A percentile compares a stretch with the other conserved stretches of the same genome.
These are phyloP conservation scores for Entomortierella chlamydospora DNA, from an alignment of 192 early-diverging fungal species.

Conservation along the genomic window DNA sequence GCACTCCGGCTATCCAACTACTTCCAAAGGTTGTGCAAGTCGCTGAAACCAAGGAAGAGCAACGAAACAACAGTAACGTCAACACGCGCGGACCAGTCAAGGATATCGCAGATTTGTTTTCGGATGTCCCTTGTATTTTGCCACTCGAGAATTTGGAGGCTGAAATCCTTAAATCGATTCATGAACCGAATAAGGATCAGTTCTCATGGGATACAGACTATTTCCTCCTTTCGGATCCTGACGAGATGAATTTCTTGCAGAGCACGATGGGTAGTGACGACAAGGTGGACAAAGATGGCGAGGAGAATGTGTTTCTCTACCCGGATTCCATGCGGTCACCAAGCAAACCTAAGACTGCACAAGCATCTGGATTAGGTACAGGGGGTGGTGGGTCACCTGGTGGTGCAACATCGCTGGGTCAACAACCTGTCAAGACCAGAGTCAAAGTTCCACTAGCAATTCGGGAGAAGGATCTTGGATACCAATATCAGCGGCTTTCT, in stretches of 20 bases:
- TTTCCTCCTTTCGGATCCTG: constrained; percentile 66
- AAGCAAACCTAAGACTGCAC: not conserved
- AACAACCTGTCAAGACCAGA: constrained; percentile 30
- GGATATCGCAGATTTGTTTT: constrained; percentile 65
- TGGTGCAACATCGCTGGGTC: constrained; percentile 21
- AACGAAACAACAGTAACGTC: constrained; percentile 50
- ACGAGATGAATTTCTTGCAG: constrained; percentile 70
- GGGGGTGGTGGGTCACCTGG: not conserved
- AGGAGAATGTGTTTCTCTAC: constrained; percentile 47
- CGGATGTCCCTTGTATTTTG: constrained; percentile 57
- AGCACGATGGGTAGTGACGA: constrained; percentile 30
- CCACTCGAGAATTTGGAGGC: constrained; percentile 62
- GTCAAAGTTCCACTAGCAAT: constrained; percentile 61
- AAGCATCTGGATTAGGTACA: constrained; percentile 2
- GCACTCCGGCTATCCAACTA: constrained; percentile 65
- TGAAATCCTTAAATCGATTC: constrained; percentile 53
- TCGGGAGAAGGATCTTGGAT: constrained; percentile 68
- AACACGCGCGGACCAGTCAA: constrained; percentile 15
- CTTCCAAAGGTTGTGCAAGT: constrained; percentile 61
- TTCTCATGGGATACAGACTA: constrained; percentile 70
- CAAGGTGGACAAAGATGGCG: constrained; percentile 1
- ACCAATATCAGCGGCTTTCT: constrained; percentile 67
- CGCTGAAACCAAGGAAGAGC: constrained; percentile 52
- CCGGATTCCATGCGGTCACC: constrained; percentile 40
- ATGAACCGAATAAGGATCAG: constrained; percentile 56